Conservation (phyloP, 1,139 yeast species). For the Blastobotrys elegans region DNA sequence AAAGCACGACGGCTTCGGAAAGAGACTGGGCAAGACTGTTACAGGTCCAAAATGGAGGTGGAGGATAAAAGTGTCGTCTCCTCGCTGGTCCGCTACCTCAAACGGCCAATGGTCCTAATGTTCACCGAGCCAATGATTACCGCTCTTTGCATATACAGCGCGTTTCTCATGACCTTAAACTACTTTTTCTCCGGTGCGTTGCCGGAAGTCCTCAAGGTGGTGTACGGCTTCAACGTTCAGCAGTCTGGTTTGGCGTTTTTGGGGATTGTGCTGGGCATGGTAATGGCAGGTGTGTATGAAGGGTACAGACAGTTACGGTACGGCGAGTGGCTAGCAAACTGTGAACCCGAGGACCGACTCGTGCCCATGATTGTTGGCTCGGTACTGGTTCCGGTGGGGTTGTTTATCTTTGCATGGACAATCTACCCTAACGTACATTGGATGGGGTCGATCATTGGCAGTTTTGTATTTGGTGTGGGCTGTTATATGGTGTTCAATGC, state of each 20-base stretch:
- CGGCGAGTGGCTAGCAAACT: conserved; percentile 54
- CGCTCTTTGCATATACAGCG: conserved; percentile 33
- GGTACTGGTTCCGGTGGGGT: conserved; percentile 57
- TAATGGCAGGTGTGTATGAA: conserved; percentile 28
- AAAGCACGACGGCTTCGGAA: conserved; percentile 56
- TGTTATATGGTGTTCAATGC: conserved; percentile 55
- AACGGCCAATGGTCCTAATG: conserved; percentile 7
- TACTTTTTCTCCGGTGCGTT: conserved; percentile 60
- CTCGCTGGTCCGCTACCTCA: conserved; percentile 56
- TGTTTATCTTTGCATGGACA: conserved; percentile 79
- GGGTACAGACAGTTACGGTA: conserved; percentile 59
- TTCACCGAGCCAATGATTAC: conserved; percentile 5
- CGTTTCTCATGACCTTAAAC: conserved; percentile 50
- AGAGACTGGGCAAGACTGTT: conserved; percentile 31
- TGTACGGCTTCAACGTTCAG: conserved; percentile 40
- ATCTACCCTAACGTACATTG: conserved; percentile 53
- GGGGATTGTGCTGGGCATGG: conserved; percentile 31
- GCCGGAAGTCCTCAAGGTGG: conserved; percentile 48
- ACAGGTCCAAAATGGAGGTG: not conserved
- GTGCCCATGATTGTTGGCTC: conserved; percentile 45
- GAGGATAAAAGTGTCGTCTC: conserved; percentile 24
- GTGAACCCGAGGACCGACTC: conserved; percentile 57
- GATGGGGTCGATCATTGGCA: conserved; percentile 68
- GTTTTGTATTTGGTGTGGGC: conserved; percentile 58
- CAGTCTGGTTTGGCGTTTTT: conserved; percentile 10